A percentile compares a stretch with the other conserved stretches of the same genome.
phyloP scores from a whole-genome alignment of 768 basidiomycete genomes.

The Mycena floridula region DNA sequence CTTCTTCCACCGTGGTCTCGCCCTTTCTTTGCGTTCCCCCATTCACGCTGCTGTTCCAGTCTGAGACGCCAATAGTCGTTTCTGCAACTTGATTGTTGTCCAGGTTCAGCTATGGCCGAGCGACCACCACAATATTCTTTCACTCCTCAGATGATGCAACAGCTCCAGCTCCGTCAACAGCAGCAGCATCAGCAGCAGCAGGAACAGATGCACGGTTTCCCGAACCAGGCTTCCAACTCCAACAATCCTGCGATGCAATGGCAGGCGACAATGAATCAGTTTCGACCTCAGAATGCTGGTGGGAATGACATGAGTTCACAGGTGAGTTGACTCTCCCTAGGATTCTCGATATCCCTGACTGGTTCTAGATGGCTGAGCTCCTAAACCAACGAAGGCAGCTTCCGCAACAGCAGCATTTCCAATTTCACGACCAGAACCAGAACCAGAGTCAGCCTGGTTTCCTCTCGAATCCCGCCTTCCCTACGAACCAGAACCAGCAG shows the following conservation, averaged over 20 bases:
- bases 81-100: slow-evolving; percentile 15
- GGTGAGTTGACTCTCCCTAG: slow-evolving; percentile 29
- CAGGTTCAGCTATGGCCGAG: slow-evolving; percentile 52
- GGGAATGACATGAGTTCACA: slow-evolving; percentile 39
- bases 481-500: slow-evolving; percentile 25
- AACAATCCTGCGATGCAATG: slow-evolving; percentile 49
- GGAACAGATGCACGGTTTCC: slow-evolving; percentile 37
- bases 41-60: background rate
- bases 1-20: slow-evolving; percentile 22
- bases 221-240: slow-evolving; percentile 49
- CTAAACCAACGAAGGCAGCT: slow-evolving; percentile 34
- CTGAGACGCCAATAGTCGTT: too few species aligned
- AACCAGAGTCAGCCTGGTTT: slow-evolving; percentile 16
- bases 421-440: background rate
- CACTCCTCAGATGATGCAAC: slow-evolving; percentile 36
- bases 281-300: slow-evolving; percentile 33
- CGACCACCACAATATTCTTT: slow-evolving; percentile 48
- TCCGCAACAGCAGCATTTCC: slow-evolving; percentile 37
- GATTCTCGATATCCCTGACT: slow-evolving; percentile 8
- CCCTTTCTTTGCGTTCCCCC: slow-evolving; percentile 3
- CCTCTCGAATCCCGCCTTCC: slow-evolving; percentile 20
- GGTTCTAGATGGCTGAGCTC: slow-evolving; percentile 35
- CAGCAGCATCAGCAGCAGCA: slow-evolving; percentile 34
- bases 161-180: slow-evolving; percentile 33
- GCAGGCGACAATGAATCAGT: slow-evolving; percentile 38